Evolutionary conservation across 2,329 filamentous ascomycete species (phyloP).

Genomic region (Thelonectria blattea): DNA sequence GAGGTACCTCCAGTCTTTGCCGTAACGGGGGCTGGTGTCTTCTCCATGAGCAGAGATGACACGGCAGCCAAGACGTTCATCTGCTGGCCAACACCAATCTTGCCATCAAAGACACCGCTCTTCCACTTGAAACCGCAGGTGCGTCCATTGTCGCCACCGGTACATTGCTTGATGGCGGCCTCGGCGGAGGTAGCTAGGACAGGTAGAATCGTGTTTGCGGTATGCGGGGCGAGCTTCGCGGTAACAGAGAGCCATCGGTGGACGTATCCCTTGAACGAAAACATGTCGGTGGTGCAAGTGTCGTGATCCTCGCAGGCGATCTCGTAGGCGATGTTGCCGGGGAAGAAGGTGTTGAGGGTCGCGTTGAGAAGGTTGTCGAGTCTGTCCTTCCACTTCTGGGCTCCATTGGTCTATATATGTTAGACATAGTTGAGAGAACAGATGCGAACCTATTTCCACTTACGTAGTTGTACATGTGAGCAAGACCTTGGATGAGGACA

Average conservation of each 20-base stretch:
- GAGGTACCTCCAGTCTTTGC: constrained; percentile 59
- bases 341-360: constrained; percentile 58
- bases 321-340: constrained; percentile 63
- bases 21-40: constrained; percentile 51
- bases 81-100: constrained; percentile 63
- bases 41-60: constrained; percentile 55
- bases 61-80: constrained; percentile 65
- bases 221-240: constrained; percentile 61
- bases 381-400: constrained; percentile 57
- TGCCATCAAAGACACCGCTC: constrained; percentile 57
- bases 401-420: constrained; percentile 51
- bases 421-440: constrained; percentile 6
- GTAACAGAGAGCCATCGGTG: constrained; percentile 62
- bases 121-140: constrained; percentile 64
- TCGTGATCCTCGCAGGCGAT: constrained; percentile 61
- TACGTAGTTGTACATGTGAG: constrained; percentile 72
- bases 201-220: constrained; percentile 55
- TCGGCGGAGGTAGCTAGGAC: constrained; percentile 58
- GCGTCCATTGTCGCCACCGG: constrained; percentile 53
- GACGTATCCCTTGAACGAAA: constrained; percentile 67
- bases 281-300: constrained; percentile 68
- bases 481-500: constrained; percentile 65
- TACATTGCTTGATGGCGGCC: constrained; percentile 62
- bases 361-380: constrained; percentile 49
- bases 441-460: constrained; percentile 28